Conservation (phyloP, 208 protist species). For the Leishmania major region DNA sequence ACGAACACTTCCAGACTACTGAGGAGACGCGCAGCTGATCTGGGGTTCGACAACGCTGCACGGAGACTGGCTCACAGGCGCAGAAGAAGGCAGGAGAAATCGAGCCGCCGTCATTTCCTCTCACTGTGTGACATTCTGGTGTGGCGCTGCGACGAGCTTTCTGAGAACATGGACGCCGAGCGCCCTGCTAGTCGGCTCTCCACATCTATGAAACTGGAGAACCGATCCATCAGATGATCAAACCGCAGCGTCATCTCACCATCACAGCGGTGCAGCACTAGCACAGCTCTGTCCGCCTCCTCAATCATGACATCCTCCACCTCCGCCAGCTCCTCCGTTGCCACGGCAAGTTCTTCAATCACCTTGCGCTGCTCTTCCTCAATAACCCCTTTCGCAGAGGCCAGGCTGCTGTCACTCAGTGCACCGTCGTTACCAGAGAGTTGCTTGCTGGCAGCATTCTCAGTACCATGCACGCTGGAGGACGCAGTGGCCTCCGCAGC, state of each 20-base stretch:
- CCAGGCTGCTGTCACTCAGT: background rate
- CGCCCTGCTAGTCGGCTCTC: conserved; percentile 15
- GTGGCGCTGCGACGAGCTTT: background rate
- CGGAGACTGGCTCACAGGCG: background rate
- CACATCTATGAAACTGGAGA: conserved; percentile 16
- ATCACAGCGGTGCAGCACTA: conserved; percentile 14
- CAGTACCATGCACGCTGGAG: background rate
- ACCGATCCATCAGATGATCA: conserved; percentile 21
- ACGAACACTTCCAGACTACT: background rate
- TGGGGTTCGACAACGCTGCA: background rate
- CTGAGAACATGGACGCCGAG: background rate
- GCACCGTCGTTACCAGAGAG: background rate
- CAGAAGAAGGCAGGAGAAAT: background rate
- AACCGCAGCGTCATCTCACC: conserved; percentile 16
- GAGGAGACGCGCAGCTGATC: background rate
- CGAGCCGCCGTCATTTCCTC: background rate
- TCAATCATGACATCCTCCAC: conserved; percentile 35
- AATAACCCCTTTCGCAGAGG: conserved; percentile 11
- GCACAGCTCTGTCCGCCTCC: conserved; percentile 31
- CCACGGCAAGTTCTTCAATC: conserved; percentile 20
- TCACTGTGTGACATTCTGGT: background rate
- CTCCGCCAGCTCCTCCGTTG: conserved; percentile 23
- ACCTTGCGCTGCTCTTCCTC: conserved; percentile 12
- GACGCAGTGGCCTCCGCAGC: background rate
- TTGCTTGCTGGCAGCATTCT: background rate